Evolutionary conservation across 371 early-diverging fungal genomes (phyloP).

Genomic region (Chytridium lagenaria): DNA sequence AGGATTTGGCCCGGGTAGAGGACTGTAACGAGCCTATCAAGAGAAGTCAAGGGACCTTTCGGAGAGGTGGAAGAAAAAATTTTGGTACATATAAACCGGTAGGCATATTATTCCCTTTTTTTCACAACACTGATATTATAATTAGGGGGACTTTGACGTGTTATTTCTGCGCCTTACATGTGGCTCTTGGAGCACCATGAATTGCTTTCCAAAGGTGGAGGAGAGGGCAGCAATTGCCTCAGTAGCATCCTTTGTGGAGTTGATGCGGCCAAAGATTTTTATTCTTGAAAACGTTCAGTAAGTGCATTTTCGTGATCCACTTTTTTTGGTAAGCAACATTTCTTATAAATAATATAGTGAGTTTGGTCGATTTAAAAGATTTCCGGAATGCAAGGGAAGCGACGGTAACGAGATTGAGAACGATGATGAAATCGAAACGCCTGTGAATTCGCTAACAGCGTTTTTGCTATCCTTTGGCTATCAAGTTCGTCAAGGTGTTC

Average conservation of each 20-base stretch:
- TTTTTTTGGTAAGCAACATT: background rate
- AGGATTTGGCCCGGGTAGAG: background rate
- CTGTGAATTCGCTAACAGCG: background rate
- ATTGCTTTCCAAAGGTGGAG: background rate
- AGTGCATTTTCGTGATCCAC: background rate
- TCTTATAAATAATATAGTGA: background rate
- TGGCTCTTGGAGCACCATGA: background rate
- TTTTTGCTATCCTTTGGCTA: background rate
- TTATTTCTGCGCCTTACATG: background rate
- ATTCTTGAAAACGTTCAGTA: constrained; percentile 10
- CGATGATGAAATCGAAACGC: constrained; percentile 7
- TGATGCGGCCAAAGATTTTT: constrained; percentile 11
- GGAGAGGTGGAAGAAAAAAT: background rate
- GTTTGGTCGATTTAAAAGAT: background rate
- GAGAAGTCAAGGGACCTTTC: background rate
- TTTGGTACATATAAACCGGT: too few species aligned
- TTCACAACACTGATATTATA: background rate
- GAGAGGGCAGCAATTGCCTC: background rate
- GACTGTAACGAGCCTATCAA: background rate
- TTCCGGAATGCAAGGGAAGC: background rate
- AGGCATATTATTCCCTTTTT: background rate
- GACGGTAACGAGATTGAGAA: too few species aligned
- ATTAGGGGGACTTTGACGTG: background rate
- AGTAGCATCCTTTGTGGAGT: background rate
- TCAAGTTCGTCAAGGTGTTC: background rate